Conservation (phyloP, 371 early-diverging fungal species). For the Encephalitozoon cuniculi region DNA sequence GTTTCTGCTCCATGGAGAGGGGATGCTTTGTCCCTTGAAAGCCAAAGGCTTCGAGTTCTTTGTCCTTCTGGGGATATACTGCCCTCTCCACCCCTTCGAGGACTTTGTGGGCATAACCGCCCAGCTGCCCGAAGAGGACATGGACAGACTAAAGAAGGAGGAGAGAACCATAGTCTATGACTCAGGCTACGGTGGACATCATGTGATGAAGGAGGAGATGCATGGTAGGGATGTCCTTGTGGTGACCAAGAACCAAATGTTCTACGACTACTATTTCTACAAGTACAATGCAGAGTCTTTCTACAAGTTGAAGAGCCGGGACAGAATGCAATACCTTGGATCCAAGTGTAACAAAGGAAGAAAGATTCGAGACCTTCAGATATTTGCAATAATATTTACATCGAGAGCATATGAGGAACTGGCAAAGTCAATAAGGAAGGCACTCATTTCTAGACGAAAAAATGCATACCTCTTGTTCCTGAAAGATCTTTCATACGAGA, state of each 20-base stretch:
- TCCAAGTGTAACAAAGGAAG: slow-evolving; percentile 19
- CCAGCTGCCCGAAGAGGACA: neutral
- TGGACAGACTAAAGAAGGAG: neutral
- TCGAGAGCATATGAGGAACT: slow-evolving; percentile 10
- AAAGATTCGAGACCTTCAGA: slow-evolving; percentile 12
- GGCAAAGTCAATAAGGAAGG: slow-evolving; percentile 19
- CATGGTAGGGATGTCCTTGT: neutral
- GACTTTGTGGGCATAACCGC: neutral
- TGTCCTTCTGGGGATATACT: slow-evolving; percentile 1
- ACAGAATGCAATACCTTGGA: slow-evolving; percentile 24
- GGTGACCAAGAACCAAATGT: slow-evolving; percentile 6
- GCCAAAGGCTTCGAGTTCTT: neutral
- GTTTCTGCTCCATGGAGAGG: slow-evolving; percentile 8
- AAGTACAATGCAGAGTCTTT: neutral
- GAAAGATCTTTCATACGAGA: slow-evolving; percentile 45
- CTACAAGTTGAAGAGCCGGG: neutral
- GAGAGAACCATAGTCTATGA: neutral
- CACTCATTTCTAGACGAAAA: slow-evolving; percentile 2
- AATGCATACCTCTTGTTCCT: slow-evolving; percentile 43
- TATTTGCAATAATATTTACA: slow-evolving; percentile 49
- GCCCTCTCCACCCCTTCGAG: slow-evolving; percentile 8
- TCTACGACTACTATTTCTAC: slow-evolving; percentile 8
- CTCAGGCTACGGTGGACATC: neutral
- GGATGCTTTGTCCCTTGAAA: slow-evolving; percentile 17
- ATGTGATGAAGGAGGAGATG: neutral